Percentiles rank a stretch among this genome's conserved stretches.
phyloP scores from a whole-genome alignment of 2,329 filamentous ascomycete species.

The Diaporthe destruens region DNA sequence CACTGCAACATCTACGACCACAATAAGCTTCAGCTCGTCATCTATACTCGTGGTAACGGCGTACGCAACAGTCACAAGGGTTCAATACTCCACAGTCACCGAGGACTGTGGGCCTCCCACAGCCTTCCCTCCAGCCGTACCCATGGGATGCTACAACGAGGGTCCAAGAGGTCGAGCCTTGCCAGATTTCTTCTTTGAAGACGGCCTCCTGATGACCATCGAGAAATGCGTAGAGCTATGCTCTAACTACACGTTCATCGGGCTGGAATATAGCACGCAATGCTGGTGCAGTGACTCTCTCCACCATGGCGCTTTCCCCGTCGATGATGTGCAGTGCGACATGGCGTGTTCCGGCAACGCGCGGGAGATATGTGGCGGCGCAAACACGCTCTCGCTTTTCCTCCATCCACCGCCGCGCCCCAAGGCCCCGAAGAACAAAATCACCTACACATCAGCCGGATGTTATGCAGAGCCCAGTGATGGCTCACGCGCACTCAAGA shows the following conservation, averaged over 20 bases:
- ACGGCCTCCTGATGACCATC: slow-evolving; percentile 51
- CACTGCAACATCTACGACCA: background rate
- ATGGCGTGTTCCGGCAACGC: slow-evolving; percentile 45
- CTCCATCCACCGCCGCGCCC: background rate
- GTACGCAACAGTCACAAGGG: background rate
- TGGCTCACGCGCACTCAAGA: background rate
- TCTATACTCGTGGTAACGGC: background rate
- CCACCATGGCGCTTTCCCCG: slow-evolving; percentile 37
- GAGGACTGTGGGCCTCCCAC: background rate
- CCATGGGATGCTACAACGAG: slow-evolving; percentile 24
- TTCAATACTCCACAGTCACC: background rate
- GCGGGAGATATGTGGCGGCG: slow-evolving; percentile 45
- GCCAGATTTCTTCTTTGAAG: slow-evolving; percentile 1
- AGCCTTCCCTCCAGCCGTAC: slow-evolving; percentile 3
- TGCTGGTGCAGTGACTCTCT: slow-evolving; percentile 50
- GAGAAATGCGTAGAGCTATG: slow-evolving; percentile 52
- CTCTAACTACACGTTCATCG: slow-evolving; percentile 52
- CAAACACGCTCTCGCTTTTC: slow-evolving; percentile 44
- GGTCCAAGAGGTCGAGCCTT: slow-evolving; percentile 11
- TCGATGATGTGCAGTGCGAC: slow-evolving; percentile 43
- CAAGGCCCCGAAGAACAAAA: background rate
- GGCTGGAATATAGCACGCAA: slow-evolving; percentile 52
- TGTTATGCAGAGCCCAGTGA: slow-evolving; percentile 18
- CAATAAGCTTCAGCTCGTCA: background rate
- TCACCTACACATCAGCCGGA: background rate